Percentiles rank a stretch among this genome's conserved stretches.
Conservation (phyloP, 2,329 filamentous ascomycete genomes). For the Aspergillus hortae region DNA sequence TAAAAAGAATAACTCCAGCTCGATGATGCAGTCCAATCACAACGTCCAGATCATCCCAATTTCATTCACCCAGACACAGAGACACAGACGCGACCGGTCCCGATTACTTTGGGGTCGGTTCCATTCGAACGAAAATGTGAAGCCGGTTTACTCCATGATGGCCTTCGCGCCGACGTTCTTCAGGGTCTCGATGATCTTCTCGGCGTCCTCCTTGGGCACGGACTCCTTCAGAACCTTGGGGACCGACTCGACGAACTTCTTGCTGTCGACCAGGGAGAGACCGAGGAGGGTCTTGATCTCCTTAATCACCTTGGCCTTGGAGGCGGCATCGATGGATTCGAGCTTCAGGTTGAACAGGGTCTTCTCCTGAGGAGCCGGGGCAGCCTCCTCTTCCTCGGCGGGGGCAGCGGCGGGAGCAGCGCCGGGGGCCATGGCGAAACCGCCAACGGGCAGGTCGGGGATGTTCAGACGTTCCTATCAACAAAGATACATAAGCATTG, state of each 20-base stretch:
- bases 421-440: conserved; percentile 70
- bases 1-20: conserved; percentile 20
- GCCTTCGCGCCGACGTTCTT: conserved; percentile 90
- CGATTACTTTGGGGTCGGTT: not conserved
- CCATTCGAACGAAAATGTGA: conserved; percentile 4
- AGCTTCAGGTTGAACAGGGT: conserved; percentile 97
- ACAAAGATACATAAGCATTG: too few species aligned
- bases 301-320: conserved; percentile 99
- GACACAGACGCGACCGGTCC: too few species aligned
- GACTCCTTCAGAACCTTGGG: conserved; percentile 99
- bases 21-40: conserved; percentile 22
- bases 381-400: conserved; percentile 77
- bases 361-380: conserved; percentile 85
- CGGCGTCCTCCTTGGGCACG: conserved; percentile 96
- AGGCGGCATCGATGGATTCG: conserved; percentile 75
- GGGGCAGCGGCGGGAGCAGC: conserved; percentile 57
- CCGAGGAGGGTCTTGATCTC: conserved; percentile 97
- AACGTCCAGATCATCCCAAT: conserved; percentile 13
- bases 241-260: conserved; percentile 99
- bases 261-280: conserved; percentile 94
- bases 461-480: conserved; percentile 87
- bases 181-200: conserved; percentile 95
- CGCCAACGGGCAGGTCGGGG: conserved; percentile 92
- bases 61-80: conserved; percentile 5
- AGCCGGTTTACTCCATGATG: conserved; percentile 71